Evolutionary conservation across 495 filamentous ascomycete genomes (phyloP), one percentile per base, ranked within the genome.

Genomic region (Endocarpon pusillum): DNA sequence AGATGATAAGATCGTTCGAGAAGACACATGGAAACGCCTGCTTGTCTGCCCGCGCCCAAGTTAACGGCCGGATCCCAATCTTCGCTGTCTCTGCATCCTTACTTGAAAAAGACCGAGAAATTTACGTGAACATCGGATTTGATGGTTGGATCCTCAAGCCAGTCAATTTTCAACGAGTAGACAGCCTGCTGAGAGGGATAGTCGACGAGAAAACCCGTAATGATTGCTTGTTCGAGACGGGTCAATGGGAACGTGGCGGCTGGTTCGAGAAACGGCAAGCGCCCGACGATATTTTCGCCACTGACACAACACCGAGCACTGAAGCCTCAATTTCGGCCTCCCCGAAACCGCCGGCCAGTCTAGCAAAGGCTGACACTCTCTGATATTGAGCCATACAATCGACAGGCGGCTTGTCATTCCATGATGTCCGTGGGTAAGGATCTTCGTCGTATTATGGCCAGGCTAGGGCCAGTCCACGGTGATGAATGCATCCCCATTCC

Each of bases 1-100:
- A 78, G 48, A 72, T 78, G 63, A 92, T 94, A 38, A 72, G 86
- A 14, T 64, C 70, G 2, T 69, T 69, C 37, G 86, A 94, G 44
- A 54, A 61, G 9, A 52, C 61, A 14, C 42, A 46, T 21, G 41
- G 50, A 5, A 35, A 35, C 38, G 35, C 36, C 2, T 48, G 56
- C 3, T 56, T 73, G 14, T 73, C 74, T 3, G 22, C 17, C 26
- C 33, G 4, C 49, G 62, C 41, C 2, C 30, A 37, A 19, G 17
- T 22, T 0, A 36, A 42, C 44, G 19, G 50, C 36, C 21, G 73
- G 17, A 63, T 84, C 0, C 84, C 86, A 1, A 79, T 94, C 30
- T 82, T 94, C 46, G 84, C 84, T 5, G 86, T 94, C 4, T 94
- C 86, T 1, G 85, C 86, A 2, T 86, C 81, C 4, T 58, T 94